Percentiles rank a stretch among this genome's conserved stretches.
phyloP scores from a whole-genome alignment of 176 grass and related monocot genomes.

The Musa acuminata region DNA sequence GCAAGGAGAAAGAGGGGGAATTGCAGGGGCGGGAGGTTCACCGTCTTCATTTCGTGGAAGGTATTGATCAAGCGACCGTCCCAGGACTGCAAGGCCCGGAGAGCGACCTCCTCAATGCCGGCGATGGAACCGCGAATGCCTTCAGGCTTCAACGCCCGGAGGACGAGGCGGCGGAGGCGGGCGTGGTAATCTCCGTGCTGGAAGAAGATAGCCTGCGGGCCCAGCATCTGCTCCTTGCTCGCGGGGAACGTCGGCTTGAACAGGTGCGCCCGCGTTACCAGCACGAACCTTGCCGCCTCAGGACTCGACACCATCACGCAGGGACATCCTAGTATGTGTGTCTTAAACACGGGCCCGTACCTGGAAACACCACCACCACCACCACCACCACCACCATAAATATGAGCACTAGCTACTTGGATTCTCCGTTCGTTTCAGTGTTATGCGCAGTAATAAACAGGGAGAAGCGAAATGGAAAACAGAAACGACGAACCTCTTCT shows the following conservation, averaged over 20 bases:
- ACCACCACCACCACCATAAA: too few relatives aligned
- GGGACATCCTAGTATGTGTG: constrained; percentile 81
- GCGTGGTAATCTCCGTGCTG: constrained; percentile 88
- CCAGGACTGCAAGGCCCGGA: constrained; percentile 45
- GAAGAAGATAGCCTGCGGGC: constrained; percentile 91
- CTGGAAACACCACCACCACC: background rate
- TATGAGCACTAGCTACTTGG: too few relatives aligned
- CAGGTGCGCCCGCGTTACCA: constrained; percentile 82
- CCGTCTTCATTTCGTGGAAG: constrained; percentile 97
- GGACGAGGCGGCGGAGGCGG: constrained; percentile 67
- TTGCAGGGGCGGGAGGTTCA: constrained; percentile 9
- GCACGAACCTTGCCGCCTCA: constrained; percentile 89
- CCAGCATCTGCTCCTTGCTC: constrained; percentile 98
- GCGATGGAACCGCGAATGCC: constrained; percentile 53
- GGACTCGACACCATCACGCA: constrained; percentile 98
- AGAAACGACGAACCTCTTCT: constrained; percentile 22
- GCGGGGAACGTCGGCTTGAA: constrained; percentile 97
- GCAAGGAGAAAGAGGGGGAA: too few relatives aligned
- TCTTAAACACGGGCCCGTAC: constrained; percentile 88
- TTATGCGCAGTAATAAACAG: too few relatives aligned
- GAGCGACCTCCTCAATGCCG: constrained; percentile 56
- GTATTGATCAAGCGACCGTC: constrained; percentile 66
- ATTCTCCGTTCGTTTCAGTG: too few relatives aligned
- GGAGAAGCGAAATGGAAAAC: too few relatives aligned
- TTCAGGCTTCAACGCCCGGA: constrained; percentile 80